Base-by-base conservation (phyloP, 2,329 filamentous ascomycete species). In the Capronia coronata region DNA sequence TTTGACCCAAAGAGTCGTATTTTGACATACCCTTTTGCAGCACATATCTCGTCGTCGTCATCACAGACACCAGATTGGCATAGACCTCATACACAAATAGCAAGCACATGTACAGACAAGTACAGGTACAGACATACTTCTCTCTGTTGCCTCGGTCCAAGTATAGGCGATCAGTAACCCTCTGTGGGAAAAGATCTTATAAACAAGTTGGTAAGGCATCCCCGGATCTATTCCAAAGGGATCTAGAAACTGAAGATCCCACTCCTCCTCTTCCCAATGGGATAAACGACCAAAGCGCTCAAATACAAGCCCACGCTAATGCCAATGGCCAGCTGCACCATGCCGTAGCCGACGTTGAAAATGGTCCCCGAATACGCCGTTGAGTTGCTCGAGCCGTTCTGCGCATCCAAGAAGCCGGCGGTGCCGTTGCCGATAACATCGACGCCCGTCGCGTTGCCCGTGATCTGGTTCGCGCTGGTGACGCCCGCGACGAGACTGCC, bases 401-500 rank as follows among this genome's bases (percentile, higher is more conserved):
- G 53, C 5, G 57, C 54, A 10, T 42, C 42, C 39, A 54, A 32
- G 25, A 60, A 59, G 3, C 58, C 56, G 23, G 55, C 48, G 10
- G 58, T 61, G 14, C 65, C 59, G 27, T 66, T 65, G 49, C 68
- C 69, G 8, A 71, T 75, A 16, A 69, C 71, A 2, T 71, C 68
- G 42, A 43, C 43, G 4, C 59, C 67, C 19, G 73, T 76, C 0
- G 69, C 69, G 51, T 70, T 72, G 7, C 65, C 62, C 9, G 55
- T 52, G 29, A 61, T 58, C 32, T 59, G 52, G 22, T 61, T 52
- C 0, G 79, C 78, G 2, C 72, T 75, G 8, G 73, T 73, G 38
- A 83, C 69, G 11, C 79, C 79, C 0, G 72, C 70, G 1, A 83
- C 72, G 14, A 83, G 62, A 3, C 71, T 75, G 1, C 79, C 79